Evolutionary conservation across 345 rosid genomes (phyloP).

Genomic region (Boechera divaricarpa): DNA sequence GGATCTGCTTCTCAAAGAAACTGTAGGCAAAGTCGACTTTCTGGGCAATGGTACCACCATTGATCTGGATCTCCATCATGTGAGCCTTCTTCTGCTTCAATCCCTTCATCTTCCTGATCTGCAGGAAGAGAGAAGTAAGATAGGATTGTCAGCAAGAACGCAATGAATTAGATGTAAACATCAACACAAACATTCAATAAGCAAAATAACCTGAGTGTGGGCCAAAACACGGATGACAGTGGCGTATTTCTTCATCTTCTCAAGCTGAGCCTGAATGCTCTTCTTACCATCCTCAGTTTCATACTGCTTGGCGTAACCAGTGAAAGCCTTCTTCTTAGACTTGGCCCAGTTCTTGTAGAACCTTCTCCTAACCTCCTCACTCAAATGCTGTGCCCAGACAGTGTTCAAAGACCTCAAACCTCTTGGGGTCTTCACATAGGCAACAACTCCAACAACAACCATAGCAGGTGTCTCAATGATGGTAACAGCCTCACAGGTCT

Average conservation of each 20-base stretch:
- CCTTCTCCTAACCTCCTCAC: conserved; percentile 80
- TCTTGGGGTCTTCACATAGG: conserved; percentile 75
- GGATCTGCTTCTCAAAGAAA: conserved; percentile 87
- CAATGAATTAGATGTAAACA: neutral
- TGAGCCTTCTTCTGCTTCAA: conserved; percentile 94
- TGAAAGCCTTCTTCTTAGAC: conserved; percentile 92
- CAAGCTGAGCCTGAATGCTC: conserved; percentile 65
- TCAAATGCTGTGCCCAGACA: conserved; percentile 90
- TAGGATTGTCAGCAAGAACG: neutral
- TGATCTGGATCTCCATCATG: conserved; percentile 86
- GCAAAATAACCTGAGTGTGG: conserved; percentile 69
- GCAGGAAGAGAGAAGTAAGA: neutral
- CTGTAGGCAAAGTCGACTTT: conserved; percentile 80
- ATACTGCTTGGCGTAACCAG: conserved; percentile 61
- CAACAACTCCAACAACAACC: conserved; percentile 88
- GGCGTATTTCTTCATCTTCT: conserved; percentile 81
- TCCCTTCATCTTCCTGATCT: conserved; percentile 92
- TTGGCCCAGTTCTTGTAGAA: conserved; percentile 89
- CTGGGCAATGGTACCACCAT: conserved; percentile 77
- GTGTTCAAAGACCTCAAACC: conserved; percentile 77
- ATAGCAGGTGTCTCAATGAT: conserved; percentile 82
- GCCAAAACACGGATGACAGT: conserved; percentile 78
- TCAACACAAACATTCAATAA: neutral
- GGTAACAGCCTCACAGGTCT: conserved; percentile 91
- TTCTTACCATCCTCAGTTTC: conserved; percentile 77